phyloP scores from a whole-genome alignment of 1,139 yeast genomes.

The Blastobotrys ciferrii region DNA sequence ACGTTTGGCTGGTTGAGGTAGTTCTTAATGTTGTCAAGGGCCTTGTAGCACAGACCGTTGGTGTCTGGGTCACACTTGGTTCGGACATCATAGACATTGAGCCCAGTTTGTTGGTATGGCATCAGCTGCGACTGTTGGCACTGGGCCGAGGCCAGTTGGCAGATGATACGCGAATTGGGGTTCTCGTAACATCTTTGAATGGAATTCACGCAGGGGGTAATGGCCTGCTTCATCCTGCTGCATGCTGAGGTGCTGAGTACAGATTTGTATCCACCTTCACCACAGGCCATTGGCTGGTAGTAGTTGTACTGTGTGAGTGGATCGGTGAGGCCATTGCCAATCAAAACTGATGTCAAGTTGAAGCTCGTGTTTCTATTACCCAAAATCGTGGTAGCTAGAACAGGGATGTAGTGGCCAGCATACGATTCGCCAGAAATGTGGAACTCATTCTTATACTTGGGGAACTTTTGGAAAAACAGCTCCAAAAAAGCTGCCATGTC shows the following conservation, averaged over 20 bases:
- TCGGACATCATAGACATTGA: conserved; percentile 90
- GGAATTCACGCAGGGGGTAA: conserved; percentile 77
- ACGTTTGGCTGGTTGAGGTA: conserved; percentile 67
- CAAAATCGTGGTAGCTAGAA: conserved; percentile 82
- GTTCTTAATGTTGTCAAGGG: conserved; percentile 58
- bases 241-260: conserved; percentile 78
- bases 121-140: conserved; percentile 87
- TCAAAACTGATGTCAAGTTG: conserved; percentile 80
- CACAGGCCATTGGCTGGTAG: conserved; percentile 98
- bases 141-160: conserved; percentile 89
- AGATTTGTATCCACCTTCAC: conserved; percentile 69
- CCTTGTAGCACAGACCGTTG: conserved; percentile 69
- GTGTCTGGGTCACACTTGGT: conserved; percentile 70
- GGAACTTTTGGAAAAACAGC: conserved; percentile 87
- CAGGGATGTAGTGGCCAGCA: conserved; percentile 97
- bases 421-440: conserved; percentile 99
- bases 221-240: conserved; percentile 63
- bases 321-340: conserved; percentile 96
- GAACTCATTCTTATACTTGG: conserved; percentile 73
- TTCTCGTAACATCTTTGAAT: conserved; percentile 75
- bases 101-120: conserved; percentile 86
- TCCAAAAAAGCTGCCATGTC: conserved; percentile 91
- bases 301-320: conserved; percentile 82
- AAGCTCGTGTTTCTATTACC: conserved; percentile 70
- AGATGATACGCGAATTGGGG: conserved; percentile 71